Conservation (phyloP, 2,329 filamentous ascomycete genomes). For the Colletotrichum noveboracense region DNA sequence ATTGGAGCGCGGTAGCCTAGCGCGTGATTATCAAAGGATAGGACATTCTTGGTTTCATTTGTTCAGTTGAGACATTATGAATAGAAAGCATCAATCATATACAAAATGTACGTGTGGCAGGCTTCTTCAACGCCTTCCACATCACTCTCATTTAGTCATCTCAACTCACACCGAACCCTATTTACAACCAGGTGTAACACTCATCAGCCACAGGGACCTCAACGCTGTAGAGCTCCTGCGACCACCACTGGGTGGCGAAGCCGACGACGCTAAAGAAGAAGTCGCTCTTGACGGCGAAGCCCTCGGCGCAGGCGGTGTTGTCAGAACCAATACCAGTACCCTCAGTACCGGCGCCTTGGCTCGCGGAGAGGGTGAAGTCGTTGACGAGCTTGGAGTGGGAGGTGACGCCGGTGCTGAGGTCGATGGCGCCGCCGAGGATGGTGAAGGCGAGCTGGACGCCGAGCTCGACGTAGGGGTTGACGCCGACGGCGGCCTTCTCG, state of each 20-base stretch:
- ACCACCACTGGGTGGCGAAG: slow-evolving; percentile 30
- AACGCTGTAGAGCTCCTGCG: slow-evolving; percentile 27
- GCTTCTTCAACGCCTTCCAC: neutral
- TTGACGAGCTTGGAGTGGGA: slow-evolving; percentile 30
- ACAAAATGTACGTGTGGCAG: neutral
- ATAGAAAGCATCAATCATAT: neutral
- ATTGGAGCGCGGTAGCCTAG: rapidly evolving
- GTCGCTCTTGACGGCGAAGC: slow-evolving; percentile 27
- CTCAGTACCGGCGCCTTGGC: slow-evolving; percentile 20
- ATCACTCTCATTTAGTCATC: neutral
- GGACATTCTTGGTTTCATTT: rapidly evolving
- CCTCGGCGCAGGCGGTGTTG: slow-evolving; percentile 25
- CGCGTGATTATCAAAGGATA: no score
- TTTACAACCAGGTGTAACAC: slow-evolving; percentile 28
- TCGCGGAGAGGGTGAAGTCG: slow-evolving; percentile 25
- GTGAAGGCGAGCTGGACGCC: slow-evolving; percentile 25
- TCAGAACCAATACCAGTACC: slow-evolving; percentile 18
- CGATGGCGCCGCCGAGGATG: slow-evolving; percentile 28
- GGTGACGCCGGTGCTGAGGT: slow-evolving; percentile 30
- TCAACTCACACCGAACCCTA: neutral
- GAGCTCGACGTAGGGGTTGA: slow-evolving; percentile 28
- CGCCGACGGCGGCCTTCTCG: slow-evolving; percentile 23
- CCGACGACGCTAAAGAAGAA: slow-evolving; percentile 29
- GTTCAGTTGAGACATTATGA: neutral
- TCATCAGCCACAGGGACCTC: slow-evolving; percentile 29